Evolutionary conservation across 176 grass and related monocot genomes (phyloP), one percentile per base, ranked within the genome.

Genomic region (Musa acuminata): DNA sequence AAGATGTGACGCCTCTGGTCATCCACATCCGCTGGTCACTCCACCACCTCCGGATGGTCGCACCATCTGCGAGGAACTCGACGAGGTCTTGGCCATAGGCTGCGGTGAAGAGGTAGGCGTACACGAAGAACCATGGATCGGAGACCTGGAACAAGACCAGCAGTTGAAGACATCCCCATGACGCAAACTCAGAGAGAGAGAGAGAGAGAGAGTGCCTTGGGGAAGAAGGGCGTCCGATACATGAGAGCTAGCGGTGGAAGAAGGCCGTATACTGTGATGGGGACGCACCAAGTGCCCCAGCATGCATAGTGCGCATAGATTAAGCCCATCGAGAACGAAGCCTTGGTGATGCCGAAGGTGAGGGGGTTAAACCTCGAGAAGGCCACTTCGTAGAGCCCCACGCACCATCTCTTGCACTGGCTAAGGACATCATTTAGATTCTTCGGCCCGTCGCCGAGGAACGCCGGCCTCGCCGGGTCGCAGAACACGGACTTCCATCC

Each of bases 91-190:
- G 76, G 49, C 68, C 23, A 13, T 87, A 83, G 2, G 85, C 52
- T 54, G 80, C 85, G 3, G 80, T 58, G 54, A 87, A 87, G 62
- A 87, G 85, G 72, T 83, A 87, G 50, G 26, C 75, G 57, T 83
- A 83, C 54, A 87, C 21, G 62, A 80, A 87, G 80, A 87, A 83
- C 80, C 80, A 79, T n/a, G 76, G 80, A 55, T 87, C 23, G 4
- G 76, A 83, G 9, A 69, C 80, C 84, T 87, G 63, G 17, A 71
- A 73, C 57, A 6, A 25, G 29, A 35, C 29, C 29, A 5, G 29
- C 29, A 35, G 57, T 17, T 4, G 4, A 29, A 29, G 27, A 2
- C 52, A 13, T n/a, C 13, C 2, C 9, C 49, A 58, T 5, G 19
- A 77, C 11, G 8, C 11, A 52, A 10, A 11, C 53, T n/a, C n/a